Conservation (phyloP, 164 flowering plant species). For the Piper betle region DNA sequence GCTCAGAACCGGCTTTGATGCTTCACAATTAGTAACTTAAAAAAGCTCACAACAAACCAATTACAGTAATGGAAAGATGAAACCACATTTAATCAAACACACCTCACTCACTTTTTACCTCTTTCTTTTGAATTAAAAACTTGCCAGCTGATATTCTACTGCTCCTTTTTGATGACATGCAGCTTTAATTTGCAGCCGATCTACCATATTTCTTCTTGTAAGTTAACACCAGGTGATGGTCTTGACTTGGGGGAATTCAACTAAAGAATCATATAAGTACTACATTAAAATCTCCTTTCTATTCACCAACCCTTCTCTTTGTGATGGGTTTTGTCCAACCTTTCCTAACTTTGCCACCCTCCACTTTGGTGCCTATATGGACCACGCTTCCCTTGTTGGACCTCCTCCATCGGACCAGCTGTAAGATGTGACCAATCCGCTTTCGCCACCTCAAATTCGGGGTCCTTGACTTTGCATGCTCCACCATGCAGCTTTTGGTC, state of each 20-base stretch:
- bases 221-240: slow-evolving; percentile 2
- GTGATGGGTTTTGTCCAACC: slow-evolving; percentile 68
- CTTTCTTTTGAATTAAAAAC: no score
- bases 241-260: slow-evolving; percentile 2
- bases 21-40: background rate
- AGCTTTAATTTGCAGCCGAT: no score
- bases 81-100: background rate
- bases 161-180: no score
- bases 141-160: no score
- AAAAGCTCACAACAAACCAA: background rate
- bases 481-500: slow-evolving; percentile 34
- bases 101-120: background rate
- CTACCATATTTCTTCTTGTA: no score
- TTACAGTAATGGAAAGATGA: background rate
- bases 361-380: slow-evolving; percentile 48
- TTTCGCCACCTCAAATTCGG: slow-evolving; percentile 59
- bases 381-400: slow-evolving; percentile 33
- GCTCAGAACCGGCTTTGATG: background rate
- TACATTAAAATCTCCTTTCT: no score
- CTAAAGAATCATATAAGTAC: background rate
- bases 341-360: slow-evolving; percentile 43
- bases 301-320: slow-evolving; percentile 46
- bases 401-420: slow-evolving; percentile 56
- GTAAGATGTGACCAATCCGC: slow-evolving; percentile 72
- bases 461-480: slow-evolving; percentile 34